Evolutionary conservation across 805 yeast genomes (phyloP).

Genomic region (Deakozyma indianensis): DNA sequence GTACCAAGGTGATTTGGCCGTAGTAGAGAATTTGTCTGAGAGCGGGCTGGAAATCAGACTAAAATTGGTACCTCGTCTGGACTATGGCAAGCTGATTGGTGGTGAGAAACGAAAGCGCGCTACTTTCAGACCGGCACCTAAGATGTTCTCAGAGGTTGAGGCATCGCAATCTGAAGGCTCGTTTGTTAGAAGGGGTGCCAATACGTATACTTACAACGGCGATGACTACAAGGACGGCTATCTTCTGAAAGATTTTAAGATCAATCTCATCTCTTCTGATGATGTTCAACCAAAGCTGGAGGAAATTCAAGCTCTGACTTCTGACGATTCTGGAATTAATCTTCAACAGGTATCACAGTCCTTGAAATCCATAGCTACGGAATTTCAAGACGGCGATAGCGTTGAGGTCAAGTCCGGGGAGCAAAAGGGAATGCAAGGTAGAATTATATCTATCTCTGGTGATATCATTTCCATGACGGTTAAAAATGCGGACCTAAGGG

Average conservation of each 20-base stretch:
- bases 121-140: slow-evolving; percentile 67
- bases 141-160: slow-evolving; percentile 77
- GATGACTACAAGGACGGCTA: slow-evolving; percentile 89
- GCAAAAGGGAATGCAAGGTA: slow-evolving; percentile 79
- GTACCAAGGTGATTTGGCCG: slow-evolving; percentile 84
- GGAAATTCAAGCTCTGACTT: slow-evolving; percentile 51
- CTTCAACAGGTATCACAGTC: slow-evolving; percentile 74
- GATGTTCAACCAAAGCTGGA: slow-evolving; percentile 73
- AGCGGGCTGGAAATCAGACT: slow-evolving; percentile 92
- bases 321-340: slow-evolving; percentile 78
- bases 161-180: slow-evolving; percentile 75
- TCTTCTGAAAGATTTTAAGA: slow-evolving; percentile 70
- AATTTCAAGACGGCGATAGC: slow-evolving; percentile 86
- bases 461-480: slow-evolving; percentile 39
- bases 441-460: slow-evolving; percentile 52
- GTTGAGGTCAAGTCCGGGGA: slow-evolving; percentile 90
- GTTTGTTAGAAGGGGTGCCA: slow-evolving; percentile 40
- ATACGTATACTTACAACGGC: slow-evolving; percentile 56
- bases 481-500: slow-evolving; percentile 35
- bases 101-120: slow-evolving; percentile 42
- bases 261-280: slow-evolving; percentile 68
- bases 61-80: slow-evolving; percentile 83
- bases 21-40: slow-evolving; percentile 85
- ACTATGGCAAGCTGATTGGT: slow-evolving; percentile 55
- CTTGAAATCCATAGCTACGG: slow-evolving; percentile 46